Conservation (phyloP, 805 yeast species). For the Candida sphagnicola region DNA sequence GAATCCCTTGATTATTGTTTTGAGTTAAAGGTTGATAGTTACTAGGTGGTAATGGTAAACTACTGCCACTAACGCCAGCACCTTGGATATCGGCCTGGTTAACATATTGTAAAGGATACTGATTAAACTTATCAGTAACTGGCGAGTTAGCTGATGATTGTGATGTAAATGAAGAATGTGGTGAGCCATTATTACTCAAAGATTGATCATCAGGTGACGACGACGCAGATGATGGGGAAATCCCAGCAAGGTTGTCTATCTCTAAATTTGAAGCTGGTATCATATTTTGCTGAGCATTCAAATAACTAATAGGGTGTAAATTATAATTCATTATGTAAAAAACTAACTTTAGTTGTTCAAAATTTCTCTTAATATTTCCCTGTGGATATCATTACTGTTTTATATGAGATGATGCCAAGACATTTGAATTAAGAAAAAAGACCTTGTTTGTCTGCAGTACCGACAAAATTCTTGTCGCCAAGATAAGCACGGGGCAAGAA, state of each 20-base stretch:
- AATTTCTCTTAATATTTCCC: background rate
- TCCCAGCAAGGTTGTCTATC: background rate
- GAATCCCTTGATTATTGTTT: too few relatives aligned
- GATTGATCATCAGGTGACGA: conserved; percentile 25
- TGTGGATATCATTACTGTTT: background rate
- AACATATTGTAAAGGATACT: background rate
- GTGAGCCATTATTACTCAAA: conserved; percentile 24
- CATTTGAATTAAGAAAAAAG: background rate
- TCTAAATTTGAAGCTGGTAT: conserved; percentile 4
- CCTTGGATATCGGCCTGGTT: background rate
- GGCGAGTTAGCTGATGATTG: conserved; percentile 37
- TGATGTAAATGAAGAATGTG: conserved; percentile 34
- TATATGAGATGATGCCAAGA: background rate
- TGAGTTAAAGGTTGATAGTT: too few relatives aligned
- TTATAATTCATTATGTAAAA: conserved; percentile 31
- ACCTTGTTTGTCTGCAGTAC: background rate
- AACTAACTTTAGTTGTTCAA: background rate
- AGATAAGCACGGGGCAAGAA: conserved; percentile 1
- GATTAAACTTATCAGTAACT: conserved; percentile 10
- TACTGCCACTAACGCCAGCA: background rate
- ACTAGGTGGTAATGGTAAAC: too few relatives aligned
- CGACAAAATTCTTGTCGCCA: background rate
- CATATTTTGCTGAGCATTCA: conserved; percentile 26
- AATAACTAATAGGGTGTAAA: conserved; percentile 42
- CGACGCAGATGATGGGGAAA: conserved; percentile 9